These are phyloP conservation scores for Rhizoctonia solani DNA, from an alignment of 1,284 basidiomycete species.

Conservation along the genomic window DNA sequence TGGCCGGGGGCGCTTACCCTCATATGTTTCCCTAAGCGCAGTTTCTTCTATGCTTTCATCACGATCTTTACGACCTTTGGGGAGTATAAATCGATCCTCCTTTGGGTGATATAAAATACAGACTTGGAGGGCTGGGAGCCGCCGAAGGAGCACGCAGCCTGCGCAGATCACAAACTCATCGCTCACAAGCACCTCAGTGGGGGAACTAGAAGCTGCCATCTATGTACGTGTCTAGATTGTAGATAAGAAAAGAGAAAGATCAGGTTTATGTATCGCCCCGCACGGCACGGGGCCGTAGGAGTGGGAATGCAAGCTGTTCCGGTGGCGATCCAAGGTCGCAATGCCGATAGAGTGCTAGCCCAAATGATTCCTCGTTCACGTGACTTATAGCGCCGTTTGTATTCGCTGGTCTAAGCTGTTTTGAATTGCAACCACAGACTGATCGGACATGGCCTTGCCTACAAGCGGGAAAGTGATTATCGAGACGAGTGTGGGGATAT, in stretches of 20 bases:
- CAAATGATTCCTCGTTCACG: background rate
- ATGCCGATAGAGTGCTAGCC: background rate
- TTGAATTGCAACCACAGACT: background rate
- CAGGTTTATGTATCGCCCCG: conserved; percentile 33
- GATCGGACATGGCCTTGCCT: conserved; percentile 55
- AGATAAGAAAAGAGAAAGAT: too few species aligned
- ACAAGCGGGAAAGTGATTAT: conserved; percentile 86
- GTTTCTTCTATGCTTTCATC: conserved; percentile 55
- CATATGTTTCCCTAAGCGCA: conserved; percentile 60
- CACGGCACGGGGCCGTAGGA: conserved; percentile 32
- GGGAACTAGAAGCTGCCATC: conserved; percentile 20
- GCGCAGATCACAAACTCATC: conserved; percentile 39
- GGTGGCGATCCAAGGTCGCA: background rate
- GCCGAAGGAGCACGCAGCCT: conserved; percentile 38
- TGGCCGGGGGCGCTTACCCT: conserved; percentile 41
- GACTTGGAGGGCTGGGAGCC: conserved; percentile 33
- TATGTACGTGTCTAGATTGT: background rate
- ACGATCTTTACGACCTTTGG: conserved; percentile 63
- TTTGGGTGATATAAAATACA: conserved; percentile 40
- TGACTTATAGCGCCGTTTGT: background rate
- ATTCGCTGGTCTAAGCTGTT: too few species aligned
- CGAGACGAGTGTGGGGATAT: conserved; percentile 91
- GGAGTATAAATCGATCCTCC: conserved; percentile 53
- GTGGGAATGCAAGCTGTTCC: background rate
- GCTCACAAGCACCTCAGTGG: conserved; percentile 31